Evolutionary conservation across 1,284 basidiomycete species (phyloP).

Genomic region (Cryptococcus sp.): DNA sequence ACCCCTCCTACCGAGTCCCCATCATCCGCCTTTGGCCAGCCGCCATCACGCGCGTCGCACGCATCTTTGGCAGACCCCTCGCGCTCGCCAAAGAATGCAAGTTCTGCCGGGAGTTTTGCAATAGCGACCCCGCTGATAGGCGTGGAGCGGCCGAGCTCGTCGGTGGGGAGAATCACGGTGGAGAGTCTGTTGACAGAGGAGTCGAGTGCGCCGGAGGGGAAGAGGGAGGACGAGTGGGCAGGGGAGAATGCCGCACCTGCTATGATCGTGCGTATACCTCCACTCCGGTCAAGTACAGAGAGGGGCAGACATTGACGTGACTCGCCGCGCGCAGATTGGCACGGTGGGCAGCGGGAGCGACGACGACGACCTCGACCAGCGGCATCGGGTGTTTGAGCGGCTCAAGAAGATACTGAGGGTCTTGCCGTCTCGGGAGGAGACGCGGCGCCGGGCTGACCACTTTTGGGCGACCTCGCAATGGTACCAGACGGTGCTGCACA

Average conservation of each 20-base stretch:
- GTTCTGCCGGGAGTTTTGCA: slow-evolving; percentile 18
- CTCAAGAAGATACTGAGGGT: slow-evolving; percentile 30
- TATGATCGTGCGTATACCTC: slow-evolving; percentile 24
- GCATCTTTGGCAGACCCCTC: not conserved
- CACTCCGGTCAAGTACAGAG: not conserved
- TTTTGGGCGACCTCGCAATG: slow-evolving; percentile 37
- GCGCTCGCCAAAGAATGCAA: slow-evolving; percentile 16
- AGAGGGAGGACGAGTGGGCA: slow-evolving; percentile 39
- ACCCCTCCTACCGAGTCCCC: slow-evolving; percentile 1
- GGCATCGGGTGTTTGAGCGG: slow-evolving; percentile 27
- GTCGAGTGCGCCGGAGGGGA: slow-evolving; percentile 30
- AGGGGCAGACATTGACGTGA: not conserved
- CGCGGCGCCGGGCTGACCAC: slow-evolving; percentile 17
- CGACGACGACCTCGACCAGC: slow-evolving; percentile 18
- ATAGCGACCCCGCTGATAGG: slow-evolving; percentile 19
- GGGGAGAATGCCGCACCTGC: slow-evolving; percentile 42
- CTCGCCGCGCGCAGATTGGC: slow-evolving; percentile 21
- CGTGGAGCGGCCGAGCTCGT: slow-evolving; percentile 15
- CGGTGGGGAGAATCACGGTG: slow-evolving; percentile 30
- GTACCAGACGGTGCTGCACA: slow-evolving; percentile 37
- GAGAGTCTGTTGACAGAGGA: slow-evolving; percentile 35
- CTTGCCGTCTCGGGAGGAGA: slow-evolving; percentile 35
- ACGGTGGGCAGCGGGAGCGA: slow-evolving; percentile 11
- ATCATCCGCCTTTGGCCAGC: not conserved
- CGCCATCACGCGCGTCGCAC: not conserved